phyloP scores from a whole-genome alignment of 768 basidiomycete genomes.

The Lactarius hengduanensis region DNA sequence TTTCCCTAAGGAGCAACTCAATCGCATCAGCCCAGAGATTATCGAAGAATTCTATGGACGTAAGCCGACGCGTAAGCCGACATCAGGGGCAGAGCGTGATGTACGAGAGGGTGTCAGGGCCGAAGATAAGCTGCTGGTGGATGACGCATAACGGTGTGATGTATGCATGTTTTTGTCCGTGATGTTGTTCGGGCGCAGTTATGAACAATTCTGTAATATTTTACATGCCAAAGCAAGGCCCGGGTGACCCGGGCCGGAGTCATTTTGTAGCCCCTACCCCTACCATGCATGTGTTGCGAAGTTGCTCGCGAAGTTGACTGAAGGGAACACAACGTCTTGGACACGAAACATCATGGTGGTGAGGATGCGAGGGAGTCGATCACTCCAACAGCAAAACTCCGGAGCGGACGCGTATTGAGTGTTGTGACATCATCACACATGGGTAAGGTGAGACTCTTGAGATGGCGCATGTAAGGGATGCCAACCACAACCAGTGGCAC shows the following conservation, averaged over 20 bases:
- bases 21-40: slow-evolving; percentile 97
- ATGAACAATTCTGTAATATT: slow-evolving; percentile 16
- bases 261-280: background rate
- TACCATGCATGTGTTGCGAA: background rate
- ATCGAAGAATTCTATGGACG: slow-evolving; percentile 90
- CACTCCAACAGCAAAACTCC: slow-evolving; percentile 13
- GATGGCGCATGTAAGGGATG: slow-evolving; percentile 13
- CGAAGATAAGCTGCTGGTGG: slow-evolving; percentile 64
- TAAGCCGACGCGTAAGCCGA: slow-evolving; percentile 67
- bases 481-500: slow-evolving; percentile 13
- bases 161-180: slow-evolving; percentile 10
- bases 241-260: background rate
- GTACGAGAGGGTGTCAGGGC: slow-evolving; percentile 41
- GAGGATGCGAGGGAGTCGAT: background rate
- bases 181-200: slow-evolving; percentile 27
- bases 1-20: slow-evolving; percentile 98
- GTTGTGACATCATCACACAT: slow-evolving; percentile 27
- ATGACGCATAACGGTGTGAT: slow-evolving; percentile 38
- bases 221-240: background rate
- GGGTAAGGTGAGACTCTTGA: slow-evolving; percentile 9
- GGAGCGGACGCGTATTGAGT: slow-evolving; percentile 12
- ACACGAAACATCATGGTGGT: background rate
- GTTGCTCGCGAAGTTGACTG: background rate
- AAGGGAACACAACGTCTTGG: background rate
- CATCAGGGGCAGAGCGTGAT: slow-evolving; percentile 42